phyloP scores from a whole-genome alignment of 2,329 filamentous ascomycete genomes.

The Ceratocystiopsis brevicomis region DNA sequence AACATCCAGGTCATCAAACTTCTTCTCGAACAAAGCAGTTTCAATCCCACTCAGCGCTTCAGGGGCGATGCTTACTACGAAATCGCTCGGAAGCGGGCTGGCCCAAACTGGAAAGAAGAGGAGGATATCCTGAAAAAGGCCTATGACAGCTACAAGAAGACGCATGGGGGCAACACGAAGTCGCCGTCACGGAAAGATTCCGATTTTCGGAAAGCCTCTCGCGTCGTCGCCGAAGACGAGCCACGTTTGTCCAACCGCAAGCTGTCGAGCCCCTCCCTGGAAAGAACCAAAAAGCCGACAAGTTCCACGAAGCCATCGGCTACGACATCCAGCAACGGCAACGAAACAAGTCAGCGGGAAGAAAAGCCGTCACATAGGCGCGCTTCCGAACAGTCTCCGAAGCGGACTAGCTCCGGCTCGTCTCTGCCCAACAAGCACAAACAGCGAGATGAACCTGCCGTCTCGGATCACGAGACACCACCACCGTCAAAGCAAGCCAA shows the following conservation, averaged over 20 bases:
- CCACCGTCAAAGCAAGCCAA: conserved; percentile 27
- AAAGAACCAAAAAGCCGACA: conserved; percentile 24
- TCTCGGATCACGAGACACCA: conserved; percentile 30
- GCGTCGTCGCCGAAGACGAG: conserved; percentile 26
- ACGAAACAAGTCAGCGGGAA: conserved; percentile 26
- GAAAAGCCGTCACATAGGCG: conserved; percentile 17
- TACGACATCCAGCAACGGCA: neutral
- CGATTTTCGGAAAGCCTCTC: conserved; percentile 24
- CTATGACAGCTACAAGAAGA: conserved; percentile 44
- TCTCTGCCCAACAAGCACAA: conserved; percentile 1
- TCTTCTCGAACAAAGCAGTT: conserved; percentile 54
- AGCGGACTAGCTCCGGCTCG: conserved; percentile 21
- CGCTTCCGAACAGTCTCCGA: conserved; percentile 22
- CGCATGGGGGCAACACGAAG: conserved; percentile 26
- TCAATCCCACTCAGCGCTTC: conserved; percentile 64
- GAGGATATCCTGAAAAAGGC: conserved; percentile 60
- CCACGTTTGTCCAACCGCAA: conserved; percentile 25
- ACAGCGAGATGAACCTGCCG: conserved; percentile 15
- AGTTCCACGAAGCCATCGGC: conserved; percentile 13
- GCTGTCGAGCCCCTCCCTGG: conserved; percentile 28
- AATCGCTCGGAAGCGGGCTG: conserved; percentile 62
- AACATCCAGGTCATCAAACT: conserved; percentile 73
- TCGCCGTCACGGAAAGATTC: conserved; percentile 26
- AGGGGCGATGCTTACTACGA: conserved; percentile 73
- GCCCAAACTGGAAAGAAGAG: conserved; percentile 82